These are phyloP conservation scores for Gnomoniopsis sp. DNA, from an alignment of 2,329 filamentous ascomycete genomes.

Conservation along the genomic window DNA sequence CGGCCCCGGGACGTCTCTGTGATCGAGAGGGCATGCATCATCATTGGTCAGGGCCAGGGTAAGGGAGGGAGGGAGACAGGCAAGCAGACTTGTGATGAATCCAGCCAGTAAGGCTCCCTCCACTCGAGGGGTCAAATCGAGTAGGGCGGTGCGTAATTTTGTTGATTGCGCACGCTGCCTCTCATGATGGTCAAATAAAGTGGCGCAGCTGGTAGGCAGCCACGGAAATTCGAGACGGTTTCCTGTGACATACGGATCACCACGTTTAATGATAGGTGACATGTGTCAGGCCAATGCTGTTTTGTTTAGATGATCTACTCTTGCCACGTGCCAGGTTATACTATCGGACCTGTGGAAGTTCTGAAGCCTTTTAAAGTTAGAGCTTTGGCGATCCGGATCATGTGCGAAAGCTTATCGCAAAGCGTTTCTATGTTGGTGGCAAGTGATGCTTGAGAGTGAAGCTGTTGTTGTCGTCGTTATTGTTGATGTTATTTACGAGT, in stretches of 20 bases:
- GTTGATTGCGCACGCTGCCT: not conserved
- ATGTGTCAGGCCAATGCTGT: too few species aligned
- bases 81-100: not conserved
- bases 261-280: too few species aligned
- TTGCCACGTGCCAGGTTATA: too few species aligned
- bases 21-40: not conserved
- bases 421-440: too few species aligned
- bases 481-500: too few species aligned
- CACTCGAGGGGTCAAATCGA: not conserved
- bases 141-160: not conserved
- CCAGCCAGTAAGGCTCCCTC: not conserved
- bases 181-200: not conserved
- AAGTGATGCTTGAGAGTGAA: too few species aligned
- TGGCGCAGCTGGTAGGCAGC: constrained; percentile 3
- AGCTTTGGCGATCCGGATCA: too few species aligned
- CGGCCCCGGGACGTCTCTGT: not conserved
- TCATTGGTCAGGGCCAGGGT: not conserved
- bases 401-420: too few species aligned
- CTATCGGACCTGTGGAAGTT: too few species aligned
- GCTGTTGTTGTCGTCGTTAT: too few species aligned
- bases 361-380: too few species aligned
- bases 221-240: constrained; percentile 3
- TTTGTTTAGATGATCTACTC: too few species aligned
- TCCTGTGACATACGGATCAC: not conserved
- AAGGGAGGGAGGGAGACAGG: not conserved